Percentiles rank a stretch among this genome's conserved stretches.
Evolutionary conservation across 1,284 basidiomycete species (phyloP).

Genomic region (Trichosporon faecale): DNA sequence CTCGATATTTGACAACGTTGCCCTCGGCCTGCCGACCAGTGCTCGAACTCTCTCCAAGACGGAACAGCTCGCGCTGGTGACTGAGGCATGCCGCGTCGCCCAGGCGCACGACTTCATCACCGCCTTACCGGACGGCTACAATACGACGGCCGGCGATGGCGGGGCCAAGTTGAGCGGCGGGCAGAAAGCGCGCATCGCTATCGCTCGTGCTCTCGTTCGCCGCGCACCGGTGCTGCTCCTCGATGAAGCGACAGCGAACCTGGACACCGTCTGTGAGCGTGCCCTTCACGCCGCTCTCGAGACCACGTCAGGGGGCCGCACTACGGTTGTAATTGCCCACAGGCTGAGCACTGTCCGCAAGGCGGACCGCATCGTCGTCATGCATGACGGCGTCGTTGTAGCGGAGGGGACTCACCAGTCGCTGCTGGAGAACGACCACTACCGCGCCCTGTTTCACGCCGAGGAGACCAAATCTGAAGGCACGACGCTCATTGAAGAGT

Average conservation of each 20-base stretch:
- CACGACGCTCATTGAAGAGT: background rate
- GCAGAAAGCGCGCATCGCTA: slow-evolving; percentile 55
- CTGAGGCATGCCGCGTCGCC: slow-evolving; percentile 53
- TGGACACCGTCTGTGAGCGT: slow-evolving; percentile 87
- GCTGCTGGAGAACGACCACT: background rate
- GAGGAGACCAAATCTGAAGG: background rate
- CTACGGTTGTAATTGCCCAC: background rate
- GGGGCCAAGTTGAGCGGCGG: slow-evolving; percentile 41
- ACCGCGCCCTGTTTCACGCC: background rate
- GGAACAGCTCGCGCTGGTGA: slow-evolving; percentile 83
- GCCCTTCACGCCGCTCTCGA: slow-evolving; percentile 82
- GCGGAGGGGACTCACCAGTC: background rate
- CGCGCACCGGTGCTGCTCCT: slow-evolving; percentile 55
- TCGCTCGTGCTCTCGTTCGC: slow-evolving; percentile 55
- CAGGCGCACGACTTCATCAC: slow-evolving; percentile 71
- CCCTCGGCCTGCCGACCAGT: slow-evolving; percentile 72
- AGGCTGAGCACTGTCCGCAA: background rate
- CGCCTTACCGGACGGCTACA: slow-evolving; percentile 80
- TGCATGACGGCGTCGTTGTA: background rate
- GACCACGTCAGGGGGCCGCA: background rate
- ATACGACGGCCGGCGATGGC: slow-evolving; percentile 56
- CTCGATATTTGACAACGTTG: slow-evolving; percentile 88
- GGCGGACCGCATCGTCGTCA: background rate
- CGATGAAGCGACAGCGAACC: slow-evolving; percentile 60
- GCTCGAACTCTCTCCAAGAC: slow-evolving; percentile 75